Base-by-base conservation (phyloP, 225 moss, liverwort and hornwort species). In the Pseudisothecium myosuroides region DNA sequence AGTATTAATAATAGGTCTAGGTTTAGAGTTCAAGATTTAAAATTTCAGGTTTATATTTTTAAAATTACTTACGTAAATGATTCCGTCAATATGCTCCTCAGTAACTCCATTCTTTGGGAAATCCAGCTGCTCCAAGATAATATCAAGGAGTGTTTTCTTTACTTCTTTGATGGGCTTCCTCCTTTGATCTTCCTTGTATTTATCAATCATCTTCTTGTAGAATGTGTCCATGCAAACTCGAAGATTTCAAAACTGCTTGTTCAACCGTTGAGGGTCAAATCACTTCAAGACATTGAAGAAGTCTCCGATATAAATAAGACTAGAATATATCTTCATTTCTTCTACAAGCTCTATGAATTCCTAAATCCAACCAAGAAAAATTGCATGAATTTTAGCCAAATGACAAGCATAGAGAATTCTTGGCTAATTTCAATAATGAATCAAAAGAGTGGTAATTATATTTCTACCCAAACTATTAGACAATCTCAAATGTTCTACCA, bases 251-350 rank as follows among this genome's bases (percentile, higher is more conserved):
- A 41, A 71, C 0, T 15, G 1, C 9, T 41, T 71, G 26, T 71
- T 41, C 41, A 71, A 41, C 1, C 26, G 5, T 71, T 71, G 69
- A 41, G 26, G 71, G 5, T 71, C 41, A 24, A 71, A 71, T 26
- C 41, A 41, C 41, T 71, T 14, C 4, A 26, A 26, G 5, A 71
- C 41, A 41, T 26, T 41, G 71, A 71, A 26, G 41, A 26, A 71
- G 41, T 71, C 71, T 41, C 71, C 41, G 1, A 71, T 41, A 8
- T 14, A 2, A 15, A 26, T 41, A 71, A 14, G 39, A 71, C 5
- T 3, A 8, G 15, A 0, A 15, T 5, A 26, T 2, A 14, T 39
- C 4, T 0, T 41, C 3, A 2, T 9, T 71, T 41, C 14, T 0
- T 26, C 15, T 24, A 41, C 1, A 41, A 71, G 12, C 9, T 41